phyloP scores from a whole-genome alignment of 345 rosid genomes.

The Durio zibethinus region DNA sequence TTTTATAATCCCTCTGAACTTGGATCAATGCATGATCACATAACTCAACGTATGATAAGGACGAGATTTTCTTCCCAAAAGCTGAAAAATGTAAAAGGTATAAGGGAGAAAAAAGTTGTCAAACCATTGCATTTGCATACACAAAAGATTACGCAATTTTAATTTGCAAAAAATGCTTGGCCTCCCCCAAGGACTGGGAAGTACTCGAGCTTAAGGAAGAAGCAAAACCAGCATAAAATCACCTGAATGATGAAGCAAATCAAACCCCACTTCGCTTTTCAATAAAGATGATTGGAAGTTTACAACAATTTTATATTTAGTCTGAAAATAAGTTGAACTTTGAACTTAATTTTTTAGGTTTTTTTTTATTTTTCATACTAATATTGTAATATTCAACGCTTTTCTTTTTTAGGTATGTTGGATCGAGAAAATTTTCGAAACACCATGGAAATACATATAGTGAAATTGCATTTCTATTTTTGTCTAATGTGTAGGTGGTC shows the following conservation, averaged over 20 bases:
- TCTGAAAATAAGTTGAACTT: no score
- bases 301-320: not conserved
- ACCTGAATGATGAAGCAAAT: not conserved
- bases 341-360: not conserved
- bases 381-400: not conserved
- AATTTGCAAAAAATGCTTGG: not conserved
- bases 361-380: not conserved
- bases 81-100: not conserved
- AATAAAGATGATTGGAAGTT: not conserved
- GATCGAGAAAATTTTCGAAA: not conserved
- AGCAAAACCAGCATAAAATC: not conserved
- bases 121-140: no score
- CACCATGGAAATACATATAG: not conserved
- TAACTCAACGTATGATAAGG: not conserved
- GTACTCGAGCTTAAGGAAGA: not conserved
- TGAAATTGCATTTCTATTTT: not conserved
- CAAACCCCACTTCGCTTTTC: constrained; percentile 5
- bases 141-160: not conserved
- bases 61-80: not conserved
- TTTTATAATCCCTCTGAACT: not conserved
- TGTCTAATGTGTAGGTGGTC: constrained; percentile 1
- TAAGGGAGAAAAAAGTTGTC: not conserved
- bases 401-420: not conserved
- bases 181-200: not conserved
- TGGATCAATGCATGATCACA: no score